A percentile compares a stretch with the other conserved stretches of the same genome.
Evolutionary conservation across 495 filamentous ascomycete species (phyloP).

Genomic region (Cairneyella variabilis): DNA sequence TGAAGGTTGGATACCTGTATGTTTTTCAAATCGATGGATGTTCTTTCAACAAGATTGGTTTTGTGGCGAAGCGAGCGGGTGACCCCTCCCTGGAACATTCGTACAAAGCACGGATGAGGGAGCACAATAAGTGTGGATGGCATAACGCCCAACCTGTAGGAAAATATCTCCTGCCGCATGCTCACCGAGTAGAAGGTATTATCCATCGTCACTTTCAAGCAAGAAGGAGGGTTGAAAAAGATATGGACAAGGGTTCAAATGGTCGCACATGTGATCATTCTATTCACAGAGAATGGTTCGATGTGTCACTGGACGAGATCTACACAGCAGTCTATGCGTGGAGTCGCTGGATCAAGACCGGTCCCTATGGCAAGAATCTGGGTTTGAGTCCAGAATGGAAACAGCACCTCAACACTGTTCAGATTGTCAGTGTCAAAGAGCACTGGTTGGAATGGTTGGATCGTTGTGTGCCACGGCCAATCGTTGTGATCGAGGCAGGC

Average conservation of each 20-base stretch:
- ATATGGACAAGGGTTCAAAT: neutral
- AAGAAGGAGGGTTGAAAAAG: neutral
- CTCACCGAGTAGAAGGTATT: neutral
- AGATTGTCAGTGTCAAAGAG: neutral
- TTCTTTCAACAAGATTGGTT: neutral
- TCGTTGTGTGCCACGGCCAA: neutral
- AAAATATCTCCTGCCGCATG: neutral
- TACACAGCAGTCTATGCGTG: neutral
- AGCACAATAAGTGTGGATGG: neutral
- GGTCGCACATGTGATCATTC: neutral
- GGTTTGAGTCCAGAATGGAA: neutral
- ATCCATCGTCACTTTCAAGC: neutral
- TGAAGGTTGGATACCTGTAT: neutral
- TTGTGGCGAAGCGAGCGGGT: neutral
- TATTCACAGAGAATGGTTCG: slow-evolving; percentile 3
- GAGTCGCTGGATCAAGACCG: neutral
- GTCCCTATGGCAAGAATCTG: neutral
- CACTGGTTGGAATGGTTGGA: neutral
- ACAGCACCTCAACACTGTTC: neutral
- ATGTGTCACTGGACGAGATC: neutral
- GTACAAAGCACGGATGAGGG: neutral
- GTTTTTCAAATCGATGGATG: neutral
- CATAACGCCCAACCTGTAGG: neutral
- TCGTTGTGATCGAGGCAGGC: too few relatives aligned
- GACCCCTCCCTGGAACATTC: neutral